Evolutionary conservation across 2,329 filamentous ascomycete genomes (phyloP), one percentile per base, ranked within the genome.

Genomic region (Kalaharituber pfeilii): DNA sequence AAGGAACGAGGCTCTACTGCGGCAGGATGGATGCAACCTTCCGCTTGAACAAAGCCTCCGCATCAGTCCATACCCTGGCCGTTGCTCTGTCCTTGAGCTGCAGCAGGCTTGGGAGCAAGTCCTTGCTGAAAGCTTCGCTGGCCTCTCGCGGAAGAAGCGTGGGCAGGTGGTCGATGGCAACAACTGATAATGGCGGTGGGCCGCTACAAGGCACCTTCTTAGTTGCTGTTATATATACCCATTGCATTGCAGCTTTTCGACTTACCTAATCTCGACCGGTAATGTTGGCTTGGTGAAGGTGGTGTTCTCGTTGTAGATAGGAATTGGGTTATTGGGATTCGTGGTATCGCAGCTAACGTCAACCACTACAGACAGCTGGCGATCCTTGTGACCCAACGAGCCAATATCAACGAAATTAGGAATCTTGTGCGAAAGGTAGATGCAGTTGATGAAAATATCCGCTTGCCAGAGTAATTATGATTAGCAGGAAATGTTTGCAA

Each of bases 241-340:
- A n/a, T n/a, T n/a, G n/a, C n/a, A n/a, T n/a, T n/a, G n/a, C n/a
- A n/a, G n/a, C n/a, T n/a, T n/a, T n/a, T n/a, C n/a, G 70, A 49
- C 69, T 74, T 52, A 57, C 64, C 71, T 77, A 60, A 74, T 79
- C 29, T 78, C 72, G 24, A 91, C 83, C 1, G 80, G 76, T 0
- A 94, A 81, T 1, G 86, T 94, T n/a, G 88, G 89, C 66, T 84
- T 80, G 66, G 80, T 78, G 66, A 95, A 95, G 22, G 86, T 91
- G 49, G 84, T 94, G 68, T 85, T 84, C 66, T 84, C 79, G 61
- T 75, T 75, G 73, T 94, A 94, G 66, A 94, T 81, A 24, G 87
- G 87, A 53, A 88, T 78, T 3, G 76, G 77, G 69, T 83, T 84
- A 70, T 82, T 73, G 2, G 79, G 78, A 69, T 82, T 86, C 29